Evolutionary conservation across 2,329 filamentous ascomycete genomes (phyloP), one percentile per base, ranked within the genome.

Genomic region (Bipolaris sorokiniana): DNA sequence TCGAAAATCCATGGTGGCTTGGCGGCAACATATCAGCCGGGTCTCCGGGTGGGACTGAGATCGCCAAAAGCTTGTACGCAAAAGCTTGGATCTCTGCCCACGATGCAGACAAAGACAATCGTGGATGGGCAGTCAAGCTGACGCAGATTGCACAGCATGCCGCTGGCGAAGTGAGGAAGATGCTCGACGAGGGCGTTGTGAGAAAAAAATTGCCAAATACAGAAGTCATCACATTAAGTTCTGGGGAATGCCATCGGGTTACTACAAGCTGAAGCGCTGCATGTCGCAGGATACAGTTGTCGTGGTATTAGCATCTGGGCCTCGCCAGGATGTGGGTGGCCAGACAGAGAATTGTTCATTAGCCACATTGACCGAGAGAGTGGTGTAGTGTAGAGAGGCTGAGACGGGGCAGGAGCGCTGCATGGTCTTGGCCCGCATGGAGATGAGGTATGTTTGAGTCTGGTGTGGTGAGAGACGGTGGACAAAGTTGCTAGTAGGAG

Each of bases 71-170:
- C 18, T 72, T 87, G 1, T 80, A 80, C 11, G 84, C 85, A 3
- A 79, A 78, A 54, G 77, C 80, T 1, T 90, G 88, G 87, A 80
- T 90, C 18, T 82, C 82, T 53, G 82, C 86, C 0, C 86, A 88
- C 60, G 86, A 88, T 64, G 84, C 82, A 5, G 81, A 84, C 26
- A 88, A 88, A 66, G 78, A 83, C 34, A 80, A 82, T 23, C 77
- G 76, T 3, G 86, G 86, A 0, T 67, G 85, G 48, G 81, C 80
- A 3, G 83, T 81, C 4, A 80, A 73, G 38, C 78, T 83, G 67
- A 77, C 86, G 4, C 80, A 78, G 59, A 84, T 81, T 23, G 71
- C 67, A 7, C 74, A 74, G 51, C 72, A 63, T 50, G 64, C 65
- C 33, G 61, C 68, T 7, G 65, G 71, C 16, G 63, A 74, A 42